Conservation (phyloP, 768 basidiomycete genomes). For the Fomitopsis pulvina region DNA sequence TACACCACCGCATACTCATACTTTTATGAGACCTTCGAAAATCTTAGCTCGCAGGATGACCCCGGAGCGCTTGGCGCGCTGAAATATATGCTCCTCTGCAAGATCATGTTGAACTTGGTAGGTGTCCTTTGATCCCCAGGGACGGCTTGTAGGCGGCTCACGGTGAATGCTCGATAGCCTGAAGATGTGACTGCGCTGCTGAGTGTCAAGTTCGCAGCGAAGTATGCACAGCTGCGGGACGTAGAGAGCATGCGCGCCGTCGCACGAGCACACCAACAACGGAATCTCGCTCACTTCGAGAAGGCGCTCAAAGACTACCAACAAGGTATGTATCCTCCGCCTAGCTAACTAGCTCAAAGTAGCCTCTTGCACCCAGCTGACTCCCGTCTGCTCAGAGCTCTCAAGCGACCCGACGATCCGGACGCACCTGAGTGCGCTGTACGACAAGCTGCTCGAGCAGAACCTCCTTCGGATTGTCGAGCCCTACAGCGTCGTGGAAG, state of each 20-base stretch:
- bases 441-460: conserved; percentile 94
- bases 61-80: conserved; percentile 68
- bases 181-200: conserved; percentile 90
- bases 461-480: conserved; percentile 94
- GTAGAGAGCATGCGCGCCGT: conserved; percentile 95
- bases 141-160: not conserved
- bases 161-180: conserved; percentile 43
- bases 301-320: conserved; percentile 81
- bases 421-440: conserved; percentile 87
- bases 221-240: conserved; percentile 82
- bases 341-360: not conserved
- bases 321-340: conserved; percentile 42
- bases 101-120: conserved; percentile 95
- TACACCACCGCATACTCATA: conserved; percentile 97
- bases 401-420: conserved; percentile 95
- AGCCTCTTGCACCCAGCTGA: not conserved
- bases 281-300: conserved; percentile 88
- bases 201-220: conserved; percentile 79
- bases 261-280: conserved; percentile 87
- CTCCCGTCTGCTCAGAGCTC: conserved; percentile 52
- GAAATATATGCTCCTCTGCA: conserved; percentile 98
- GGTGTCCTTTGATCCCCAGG: conserved; percentile 22
- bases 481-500: conserved; percentile 89
- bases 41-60: conserved; percentile 66
- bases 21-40: conserved; percentile 97